Base-by-base conservation (phyloP, 768 basidiomycete species). In the Tricholoma sp. region DNA sequence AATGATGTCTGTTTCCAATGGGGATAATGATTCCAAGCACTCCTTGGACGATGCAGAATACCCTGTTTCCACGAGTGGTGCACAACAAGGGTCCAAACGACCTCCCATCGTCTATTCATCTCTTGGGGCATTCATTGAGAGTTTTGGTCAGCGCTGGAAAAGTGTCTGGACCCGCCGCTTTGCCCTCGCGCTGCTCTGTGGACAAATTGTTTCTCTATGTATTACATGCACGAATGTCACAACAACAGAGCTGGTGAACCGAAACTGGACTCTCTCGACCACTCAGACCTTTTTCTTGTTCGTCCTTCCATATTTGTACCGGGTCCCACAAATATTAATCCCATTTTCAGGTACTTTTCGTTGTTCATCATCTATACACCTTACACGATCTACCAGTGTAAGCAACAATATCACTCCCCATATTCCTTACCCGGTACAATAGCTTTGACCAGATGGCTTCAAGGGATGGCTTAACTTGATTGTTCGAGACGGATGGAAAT, bases 141-240 rank as follows among this genome's bases (percentile, higher is more conserved):
- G 86, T 61, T 65, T 84, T 39, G 78, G 74, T 62, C 71, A 71
- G 11, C 79, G 91, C 35, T 88, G 88, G 76, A 79, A 70, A 64
- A 91, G 89, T 64, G 62, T 93, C 4, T 94, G 90, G 89, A 91
- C 91, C 8, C 78, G 75, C 54, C 82, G 84, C 10, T 92, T 94
- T 70, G 67, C 82, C 8, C 74, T 89, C 29, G 82, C 86, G 19
- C 68, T 94, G 34, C 54, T 92, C 24, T 84, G 88, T 3, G 92
- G 92, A 11, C 92, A 94, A 69, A 69, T 93, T 29, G 85, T 93
- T 32, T 92, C 91, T 52, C 67, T 94, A 52, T 94, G 92, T 68
- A 94, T 94, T 56, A 93, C 91, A 12, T 90, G 88, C 69, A 94
- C 91, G 54, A 94, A 87, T 65, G 86, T 93, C 24, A 88, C 89